Evolutionary conservation across 345 rosid genomes (phyloP), one percentile per base, ranked within the genome.

Genomic region (Brassica cretica): DNA sequence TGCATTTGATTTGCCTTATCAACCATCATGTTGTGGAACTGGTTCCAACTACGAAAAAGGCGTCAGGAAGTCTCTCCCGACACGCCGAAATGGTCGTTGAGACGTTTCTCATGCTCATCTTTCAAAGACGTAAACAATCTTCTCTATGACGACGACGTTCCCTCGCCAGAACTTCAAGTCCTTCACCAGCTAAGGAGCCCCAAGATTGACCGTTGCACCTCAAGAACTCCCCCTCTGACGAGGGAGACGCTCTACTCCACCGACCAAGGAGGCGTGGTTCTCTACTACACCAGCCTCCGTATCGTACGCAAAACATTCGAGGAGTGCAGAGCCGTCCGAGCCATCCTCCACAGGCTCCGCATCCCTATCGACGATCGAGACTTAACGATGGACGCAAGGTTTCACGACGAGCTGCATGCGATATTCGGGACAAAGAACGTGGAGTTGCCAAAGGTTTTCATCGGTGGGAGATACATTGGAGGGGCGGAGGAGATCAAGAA

Each of bases 241-340:
- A 6, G 64, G 24, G 18, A 55, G 29, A 10, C 51, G 21, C 61
- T 81, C 3, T 76, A 15, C 12, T 68, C 78, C 64, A 25, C 86
- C 29, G 81, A 86, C 9, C 79, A 82, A 10, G 69, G 85, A 75
- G 76, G 87, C 73, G 73, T 93, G 55, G 82, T 89, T 24, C 37
- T 93, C 39, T 91, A 89, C 88, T 88, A 84, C 87, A 93, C 97
- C 16, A 93, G 92, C 82, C 97, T 93, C 39, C 86, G 86, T 5
- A 83, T 93, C 9, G 86, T 93, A 6, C 87, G 98, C 4, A 83
- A 81, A 74, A 90, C 97, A n/a, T 90, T 81, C 80, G 92, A 89
- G 70, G 97, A 89, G 71, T 91, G 97, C 84, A 74, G 81, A 55
- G 16, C 77, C 35, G 91, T 90, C 74, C 65, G 84, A 41, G 85